Base-by-base conservation (phyloP, 805 yeast species). In the Candida ipomoeae region DNA sequence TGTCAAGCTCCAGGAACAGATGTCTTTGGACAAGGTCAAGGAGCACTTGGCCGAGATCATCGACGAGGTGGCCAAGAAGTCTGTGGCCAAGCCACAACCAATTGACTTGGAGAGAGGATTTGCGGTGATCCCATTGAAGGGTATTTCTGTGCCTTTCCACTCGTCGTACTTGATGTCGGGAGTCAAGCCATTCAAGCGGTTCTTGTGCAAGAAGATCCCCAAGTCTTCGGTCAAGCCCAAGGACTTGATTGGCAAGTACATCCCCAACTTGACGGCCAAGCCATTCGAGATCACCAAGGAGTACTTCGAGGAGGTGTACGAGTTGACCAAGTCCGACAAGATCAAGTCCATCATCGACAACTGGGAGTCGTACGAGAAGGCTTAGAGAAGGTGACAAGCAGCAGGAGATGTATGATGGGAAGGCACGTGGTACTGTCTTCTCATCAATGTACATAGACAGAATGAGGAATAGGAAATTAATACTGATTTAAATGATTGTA, bases 71-170 rank as follows among this genome's bases (percentile, higher is more conserved):
- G 73, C 97, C 37, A 82, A 83, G 70, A 83, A 87, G 68, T 81
- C 96, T 15, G 48, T 70, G 48, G 96, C 87, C 52, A 94, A 94
- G 76, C 90, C 95, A 48, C 98, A 92, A 77, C 99, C 99, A 62
- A 89, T 94, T 68, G 96, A 90, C 50, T 80, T 95, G 65, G 95
- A 94, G 76, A 87, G 99, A 77, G 99, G 99, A 23, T 92, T 89
- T 62, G 98, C 99, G 39, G 92, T 94, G 64, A 94, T 94, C 63
- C 99, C 99, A 69, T 82, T 94, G 72, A 90, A 87, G 79, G 99
- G 99, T 62, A 94, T 94, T 60, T 89, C 97, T n/a, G 99, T 94
- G 68, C 99, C 99, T 56, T 94, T 94, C 97, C 99, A 94, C 76
- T 90, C 97, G 29, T 85, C 96, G n/a, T 94, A 95, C 77, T 81